Evolutionary conservation across 2,329 filamentous ascomycete species (phyloP), one percentile per base, ranked within the genome.

Genomic region (Hypoxylon rubiginosum): DNA sequence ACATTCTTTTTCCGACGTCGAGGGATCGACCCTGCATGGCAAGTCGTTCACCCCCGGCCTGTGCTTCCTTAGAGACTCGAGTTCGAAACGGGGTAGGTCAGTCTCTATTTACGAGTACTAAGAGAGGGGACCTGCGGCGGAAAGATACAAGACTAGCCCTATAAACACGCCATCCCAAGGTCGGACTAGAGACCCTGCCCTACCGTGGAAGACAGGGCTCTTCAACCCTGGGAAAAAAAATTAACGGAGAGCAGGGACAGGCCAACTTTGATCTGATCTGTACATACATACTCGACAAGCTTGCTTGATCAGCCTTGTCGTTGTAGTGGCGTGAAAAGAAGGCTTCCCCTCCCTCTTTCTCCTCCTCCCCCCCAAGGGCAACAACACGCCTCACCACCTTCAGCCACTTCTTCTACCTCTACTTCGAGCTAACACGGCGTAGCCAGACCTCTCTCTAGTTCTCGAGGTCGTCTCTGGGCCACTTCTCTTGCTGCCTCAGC

Each of bases 21-120:
- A 74, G 72, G 74, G 75, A 76, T 76, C 73, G 74, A 73, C 74
- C 74, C 72, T 75, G 75, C 72, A 76, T 67, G 57, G 64, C 58
- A 63, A 68, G 62, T 68, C 69, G 60, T 58, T 60, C 65, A 66
- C 66, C 69, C 73, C 72, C 72, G 71, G 71, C 66, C 71, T 71
- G 69, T 74, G 67, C 71, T 72, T 71, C 69, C 67, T 68, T 70
- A 55, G 62, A 71, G 67, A 64, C 67, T 66, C 63, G 48, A 59
- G 49, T 60, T 75, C 68, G 69, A 75, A 74, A 70, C 71, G 63
- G 66, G 68, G 69, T 67, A 70, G 62, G 53, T 58, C 58, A 56
- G 58, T 54, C 46, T 58, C 63, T 62, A 46, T 55, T 58, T 58
- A 43, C 52, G 43, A 66, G 67, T 64, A 58, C 64, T 67, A 62